Evolutionary conservation across 176 grass and related monocot species (phyloP), one percentile per base, ranked within the genome.

Genomic region (Hyparrhenia diplandra): DNA sequence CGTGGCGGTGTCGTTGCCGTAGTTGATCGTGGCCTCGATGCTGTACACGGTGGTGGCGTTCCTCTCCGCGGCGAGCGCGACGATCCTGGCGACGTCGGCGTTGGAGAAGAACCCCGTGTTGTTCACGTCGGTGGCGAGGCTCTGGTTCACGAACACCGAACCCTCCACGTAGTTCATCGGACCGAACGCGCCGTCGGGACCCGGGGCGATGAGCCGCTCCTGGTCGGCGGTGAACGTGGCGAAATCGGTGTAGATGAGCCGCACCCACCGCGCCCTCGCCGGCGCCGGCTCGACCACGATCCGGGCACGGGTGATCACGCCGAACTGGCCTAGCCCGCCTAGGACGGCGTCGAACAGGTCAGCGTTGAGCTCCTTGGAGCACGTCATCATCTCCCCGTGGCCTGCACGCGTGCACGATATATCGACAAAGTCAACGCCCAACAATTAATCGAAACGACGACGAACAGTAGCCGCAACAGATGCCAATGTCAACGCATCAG

Each of bases 301-400:
- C 36, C 92, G 90, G 16, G 95, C 92, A 5, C 92, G 90, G 34
- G 84, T 89, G 80, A 98, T 94, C 16, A 98, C 76, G 24, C 92
- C 95, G 78, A 98, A 89, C 82, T 98, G 95, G 9, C 92, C 92
- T 1, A 98, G 80, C 8, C 92, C 95, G 27, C 95, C 95, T 4
- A 94, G 79, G 23, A 89, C 78, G 1, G 88, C 95, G 34, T 90
- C 34, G 84, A 98, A 98, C 29, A 98, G 81, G 51, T 93, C 90
- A 23, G 81, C 31, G 79, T 84, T 92, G 58, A 42, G 17, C 14
- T 86, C 55, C 64, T 85, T 84, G 46, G 92, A 98, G 83, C 92
- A 98, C 55, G 95, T 98, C 45, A 89, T 8, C 39, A 11, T 83
- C 55, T 94, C 81, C 6, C 95, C 92, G 36, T 39, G 65, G 5